These are phyloP conservation scores for Boletus subparvulus DNA, from an alignment of 768 basidiomycete genomes.

Conservation along the genomic window DNA sequence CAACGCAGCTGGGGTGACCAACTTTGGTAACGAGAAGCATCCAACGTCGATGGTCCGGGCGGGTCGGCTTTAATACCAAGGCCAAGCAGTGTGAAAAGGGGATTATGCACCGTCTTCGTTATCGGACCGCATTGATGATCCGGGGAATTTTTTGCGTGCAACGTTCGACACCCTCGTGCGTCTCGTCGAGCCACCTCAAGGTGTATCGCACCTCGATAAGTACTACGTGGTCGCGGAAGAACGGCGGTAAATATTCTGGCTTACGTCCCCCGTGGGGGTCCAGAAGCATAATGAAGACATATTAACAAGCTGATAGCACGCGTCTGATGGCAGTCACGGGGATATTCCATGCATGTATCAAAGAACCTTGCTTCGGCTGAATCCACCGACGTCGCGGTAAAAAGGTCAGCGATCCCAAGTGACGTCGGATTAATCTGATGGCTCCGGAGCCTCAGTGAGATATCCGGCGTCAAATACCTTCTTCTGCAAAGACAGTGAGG, in stretches of 20 bases:
- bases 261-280: not conserved
- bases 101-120: not conserved
- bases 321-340: not conserved
- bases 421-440: not conserved
- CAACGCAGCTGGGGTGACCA: not conserved
- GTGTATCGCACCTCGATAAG: not conserved
- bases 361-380: not conserved
- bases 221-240: not conserved
- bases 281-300: not conserved
- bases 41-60: not conserved
- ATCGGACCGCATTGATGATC: not conserved
- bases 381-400: conserved; percentile 6
- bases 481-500: conserved; percentile 1
- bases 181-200: not conserved
- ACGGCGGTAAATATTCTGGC: no score
- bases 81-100: not conserved
- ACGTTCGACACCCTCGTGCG: no score
- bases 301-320: not conserved
- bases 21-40: not conserved
- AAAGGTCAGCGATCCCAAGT: not conserved
- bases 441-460: not conserved
- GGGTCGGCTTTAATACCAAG: not conserved
- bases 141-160: not conserved
- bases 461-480: not conserved
- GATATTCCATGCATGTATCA: not conserved